Base-by-base conservation (phyloP, 257 asterid species). In the Penstemon newberryi region DNA sequence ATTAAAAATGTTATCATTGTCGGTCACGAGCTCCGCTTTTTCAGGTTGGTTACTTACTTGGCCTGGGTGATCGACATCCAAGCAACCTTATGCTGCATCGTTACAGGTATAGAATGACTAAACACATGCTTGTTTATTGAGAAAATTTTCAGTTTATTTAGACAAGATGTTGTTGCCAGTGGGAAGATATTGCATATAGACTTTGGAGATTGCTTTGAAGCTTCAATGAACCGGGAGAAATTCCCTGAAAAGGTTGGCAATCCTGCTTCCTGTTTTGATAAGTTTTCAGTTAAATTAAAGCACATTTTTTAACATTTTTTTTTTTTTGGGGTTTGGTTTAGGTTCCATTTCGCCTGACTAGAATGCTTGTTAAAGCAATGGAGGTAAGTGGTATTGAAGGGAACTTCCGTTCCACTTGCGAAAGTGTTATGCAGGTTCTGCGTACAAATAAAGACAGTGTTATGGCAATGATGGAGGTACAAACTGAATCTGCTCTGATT, bases 401-500 rank as follows among this genome's bases (percentile, higher is more conserved):
- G 68, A 91, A 89, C 78, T 94, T 94, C 79, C 93, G 97, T 63
- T 91, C 96, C 46, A 94, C 99, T 12, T 94, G 99, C 74, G 99
- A 91, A 79, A 87, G 73, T 81, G 99, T 94, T 73, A 89, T 94
- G 96, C 97, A 94, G 83, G 99, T 94, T 70, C 88, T 94, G 66
- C 91, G 96, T 43, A 82, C 96, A 45, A 83, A 94, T 79, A 91
- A 88, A 79, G 95, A 94, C 62, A 87, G 99, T 73, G 99, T 94
- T 53, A 94, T 94, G 99, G 99, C 99, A 60, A 94, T 94, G 99
- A 94, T 94, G 99, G 99, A 94, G 99, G 99, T 94, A 84, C 12
- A 47, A 38, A 63, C 55, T 40, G 6, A 58, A 65, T 41, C 53
- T 69, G 56, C 38, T 52, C 50, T 38, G 6, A 8, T 63, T 55